These are phyloP conservation scores for Yarrowia yakushimensis DNA, from an alignment of 805 yeast genomes.

Conservation along the genomic window DNA sequence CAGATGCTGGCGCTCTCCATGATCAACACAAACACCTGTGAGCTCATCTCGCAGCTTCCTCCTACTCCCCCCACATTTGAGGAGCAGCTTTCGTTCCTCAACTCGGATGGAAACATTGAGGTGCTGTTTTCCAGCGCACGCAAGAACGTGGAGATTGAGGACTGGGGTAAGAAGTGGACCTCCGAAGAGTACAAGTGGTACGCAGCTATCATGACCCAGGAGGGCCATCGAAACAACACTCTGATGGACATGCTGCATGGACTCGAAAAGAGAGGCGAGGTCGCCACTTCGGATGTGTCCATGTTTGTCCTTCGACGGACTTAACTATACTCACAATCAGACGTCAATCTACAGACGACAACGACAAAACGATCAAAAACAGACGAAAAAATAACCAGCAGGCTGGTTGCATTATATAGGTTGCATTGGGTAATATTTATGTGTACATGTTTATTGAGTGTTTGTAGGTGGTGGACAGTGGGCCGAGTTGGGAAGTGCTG, in stretches of 20 bases:
- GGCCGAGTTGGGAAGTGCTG: no score
- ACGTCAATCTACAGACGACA: not conserved
- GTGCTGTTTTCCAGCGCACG: constrained; percentile 7
- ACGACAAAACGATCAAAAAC: not conserved
- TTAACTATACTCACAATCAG: not conserved
- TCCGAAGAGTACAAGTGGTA: constrained; percentile 22
- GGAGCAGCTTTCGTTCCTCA: not conserved
- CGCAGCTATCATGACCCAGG: not conserved
- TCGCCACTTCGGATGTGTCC: constrained; percentile 1
- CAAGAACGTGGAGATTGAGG: constrained; percentile 20
- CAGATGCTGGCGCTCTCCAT: constrained; percentile 32
- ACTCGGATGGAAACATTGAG: not conserved
- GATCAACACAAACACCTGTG: constrained; percentile 32
- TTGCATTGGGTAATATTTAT: constrained; percentile 17
- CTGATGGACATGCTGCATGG: constrained; percentile 20
- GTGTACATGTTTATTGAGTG: not conserved
- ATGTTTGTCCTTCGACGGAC: constrained; percentile 6
- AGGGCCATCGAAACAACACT: constrained; percentile 9
- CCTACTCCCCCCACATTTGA: constrained; percentile 9
- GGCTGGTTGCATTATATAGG: constrained; percentile 21
- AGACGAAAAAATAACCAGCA: constrained; percentile 5
- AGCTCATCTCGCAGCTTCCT: constrained; percentile 31
- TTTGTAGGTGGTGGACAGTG: not conserved
- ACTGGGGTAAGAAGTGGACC: constrained; percentile 19
- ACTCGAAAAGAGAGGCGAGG: constrained; percentile 6